phyloP scores from a whole-genome alignment of 2,329 filamentous ascomycete genomes.

The Fusarium keratoplasticum region DNA sequence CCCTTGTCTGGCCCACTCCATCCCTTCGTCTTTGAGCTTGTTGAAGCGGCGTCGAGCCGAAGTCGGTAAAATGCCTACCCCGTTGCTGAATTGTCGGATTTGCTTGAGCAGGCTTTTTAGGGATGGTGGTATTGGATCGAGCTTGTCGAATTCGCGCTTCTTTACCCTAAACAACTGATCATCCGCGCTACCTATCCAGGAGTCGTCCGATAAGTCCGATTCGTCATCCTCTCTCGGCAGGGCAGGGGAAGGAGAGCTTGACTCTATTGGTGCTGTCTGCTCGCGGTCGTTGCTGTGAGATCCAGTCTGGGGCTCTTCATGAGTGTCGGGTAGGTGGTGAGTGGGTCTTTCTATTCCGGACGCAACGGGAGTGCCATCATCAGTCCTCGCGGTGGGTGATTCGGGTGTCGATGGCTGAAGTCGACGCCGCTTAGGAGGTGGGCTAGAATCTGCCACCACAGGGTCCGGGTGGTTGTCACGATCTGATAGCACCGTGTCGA shows the following conservation, averaged over 20 bases:
- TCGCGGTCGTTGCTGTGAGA: neutral
- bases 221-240: neutral
- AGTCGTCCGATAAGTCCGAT: neutral
- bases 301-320: neutral
- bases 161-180: neutral
- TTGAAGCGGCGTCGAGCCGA: neutral
- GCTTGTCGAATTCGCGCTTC: neutral
- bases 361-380: neutral
- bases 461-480: neutral
- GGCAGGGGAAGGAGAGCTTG: neutral
- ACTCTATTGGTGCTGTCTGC: neutral
- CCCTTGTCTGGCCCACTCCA: neutral
- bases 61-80: neutral
- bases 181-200: neutral
- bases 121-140: neutral
- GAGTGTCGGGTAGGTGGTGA: neutral
- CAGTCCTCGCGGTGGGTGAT: neutral
- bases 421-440: neutral
- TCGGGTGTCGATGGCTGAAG: neutral
- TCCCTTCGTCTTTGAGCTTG: neutral
- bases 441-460: neutral
- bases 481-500: neutral
- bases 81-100: neutral
- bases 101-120: neutral
- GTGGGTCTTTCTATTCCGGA: neutral